These are phyloP conservation scores for Lophiostoma macrostomum DNA, from an alignment of 495 filamentous ascomycete species.

Conservation along the genomic window DNA sequence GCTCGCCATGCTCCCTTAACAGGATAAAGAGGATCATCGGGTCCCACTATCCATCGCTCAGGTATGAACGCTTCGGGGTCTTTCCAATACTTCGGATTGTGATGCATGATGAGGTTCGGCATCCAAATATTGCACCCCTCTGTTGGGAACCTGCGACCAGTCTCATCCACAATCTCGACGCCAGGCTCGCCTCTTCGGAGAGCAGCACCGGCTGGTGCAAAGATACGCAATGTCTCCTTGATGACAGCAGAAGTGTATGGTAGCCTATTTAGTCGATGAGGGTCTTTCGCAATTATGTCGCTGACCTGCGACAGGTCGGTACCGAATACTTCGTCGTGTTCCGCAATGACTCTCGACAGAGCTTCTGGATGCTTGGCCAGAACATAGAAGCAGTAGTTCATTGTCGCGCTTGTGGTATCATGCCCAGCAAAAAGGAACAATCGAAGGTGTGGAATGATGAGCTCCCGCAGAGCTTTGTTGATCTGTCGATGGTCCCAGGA, in stretches of 20 bases:
- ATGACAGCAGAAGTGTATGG: constrained; percentile 16
- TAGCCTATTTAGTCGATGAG: constrained; percentile 12
- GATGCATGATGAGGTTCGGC: constrained; percentile 24
- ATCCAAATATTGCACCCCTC: constrained; percentile 32
- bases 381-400: constrained; percentile 46
- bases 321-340: constrained; percentile 16
- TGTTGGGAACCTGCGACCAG: constrained; percentile 38
- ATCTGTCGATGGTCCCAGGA: not conserved
- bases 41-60: constrained; percentile 17
- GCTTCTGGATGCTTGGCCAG: constrained; percentile 46
- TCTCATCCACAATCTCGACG: constrained; percentile 21
- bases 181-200: constrained; percentile 18
- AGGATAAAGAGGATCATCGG: constrained; percentile 6
- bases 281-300: constrained; percentile 1
- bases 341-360: not conserved
- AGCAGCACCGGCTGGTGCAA: constrained; percentile 1
- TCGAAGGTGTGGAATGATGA: not conserved
- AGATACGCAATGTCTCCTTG: constrained; percentile 24
- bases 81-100: constrained; percentile 2
- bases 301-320: not conserved
- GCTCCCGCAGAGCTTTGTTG: not conserved
- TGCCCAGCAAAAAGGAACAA: constrained; percentile 50
- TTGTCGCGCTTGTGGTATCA: constrained; percentile 47
- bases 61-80: constrained; percentile 16
- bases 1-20: constrained; percentile 8